Evolutionary conservation across 2,329 filamentous ascomycete genomes (phyloP).

Genomic region (Botrytis sinoallii): DNA sequence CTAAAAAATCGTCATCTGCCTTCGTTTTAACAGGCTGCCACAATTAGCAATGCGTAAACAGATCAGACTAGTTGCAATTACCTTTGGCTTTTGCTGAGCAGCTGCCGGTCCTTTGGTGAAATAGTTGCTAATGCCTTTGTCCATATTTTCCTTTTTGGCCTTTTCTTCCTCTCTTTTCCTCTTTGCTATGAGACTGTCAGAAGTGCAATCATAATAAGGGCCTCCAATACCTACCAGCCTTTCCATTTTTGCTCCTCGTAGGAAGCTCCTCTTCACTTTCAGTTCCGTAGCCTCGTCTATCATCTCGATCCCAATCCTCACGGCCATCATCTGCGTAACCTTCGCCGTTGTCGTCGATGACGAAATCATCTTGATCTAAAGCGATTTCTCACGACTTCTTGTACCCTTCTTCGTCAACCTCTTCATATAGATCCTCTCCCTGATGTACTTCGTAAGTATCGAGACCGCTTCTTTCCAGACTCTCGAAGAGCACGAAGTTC

Average conservation of each 20-base stretch:
- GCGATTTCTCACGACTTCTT: slow-evolving; percentile 90
- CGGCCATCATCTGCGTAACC: slow-evolving; percentile 96
- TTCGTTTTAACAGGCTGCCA: slow-evolving; percentile 70
- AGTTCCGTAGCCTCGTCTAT: slow-evolving; percentile 60
- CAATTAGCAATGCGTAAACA: slow-evolving; percentile 30
- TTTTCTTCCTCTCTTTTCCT: slow-evolving; percentile 84
- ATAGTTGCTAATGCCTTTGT: slow-evolving; percentile 90
- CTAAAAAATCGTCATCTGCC: slow-evolving; percentile 85
- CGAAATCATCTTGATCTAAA: slow-evolving; percentile 96
- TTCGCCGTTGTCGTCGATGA: slow-evolving; percentile 96
- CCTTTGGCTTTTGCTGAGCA: slow-evolving; percentile 76
- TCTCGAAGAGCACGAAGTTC: slow-evolving; percentile 82
- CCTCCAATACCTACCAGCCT: slow-evolving; percentile 32
- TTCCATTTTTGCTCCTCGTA: slow-evolving; percentile 50
- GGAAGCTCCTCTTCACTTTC: slow-evolving; percentile 69
- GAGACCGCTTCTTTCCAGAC: slow-evolving; percentile 86
- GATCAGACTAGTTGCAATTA: slow-evolving; percentile 39
- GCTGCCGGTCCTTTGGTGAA: slow-evolving; percentile 74
- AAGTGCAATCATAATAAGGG: background rate
- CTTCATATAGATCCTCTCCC: slow-evolving; percentile 83
- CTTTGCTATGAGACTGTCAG: slow-evolving; percentile 57
- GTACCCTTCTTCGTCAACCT: slow-evolving; percentile 95
- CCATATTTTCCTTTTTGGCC: slow-evolving; percentile 79
- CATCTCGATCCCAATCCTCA: slow-evolving; percentile 73
- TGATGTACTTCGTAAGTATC: slow-evolving; percentile 85